Evolutionary conservation across 1,284 basidiomycete species (phyloP), one percentile per base, ranked within the genome.

Genomic region (Gomphus bonarii): DNA sequence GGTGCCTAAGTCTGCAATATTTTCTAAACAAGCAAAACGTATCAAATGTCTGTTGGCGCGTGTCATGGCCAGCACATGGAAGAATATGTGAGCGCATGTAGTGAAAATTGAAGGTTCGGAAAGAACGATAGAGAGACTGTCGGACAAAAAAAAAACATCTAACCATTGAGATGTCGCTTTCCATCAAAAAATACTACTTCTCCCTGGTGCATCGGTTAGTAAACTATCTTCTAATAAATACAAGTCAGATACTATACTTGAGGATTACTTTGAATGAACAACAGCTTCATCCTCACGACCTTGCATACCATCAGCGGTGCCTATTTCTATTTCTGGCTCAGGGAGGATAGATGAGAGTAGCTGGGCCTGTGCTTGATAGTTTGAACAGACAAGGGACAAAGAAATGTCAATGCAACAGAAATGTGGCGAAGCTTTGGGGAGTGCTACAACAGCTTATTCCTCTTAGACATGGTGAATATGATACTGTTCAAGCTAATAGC

Each of bases 141-240:
- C 8, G 54, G 60, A 20, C 11, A 51, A 40, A 42, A 50, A 18
- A n/a, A n/a, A n/a, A 35, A 20, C 40, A 18, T 55, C 76, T 56
- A 63, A 86, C 88, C 90, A 67, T 97, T 97, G 65, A 97, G 72
- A 44, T 95, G 75, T 42, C 94, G 76, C 64, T 91, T 89, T 66
- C 97, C 95, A 65, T 86, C 89, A 63, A 97, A 69, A 70, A 97
- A 97, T 0, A 95, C 94, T 1, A 97, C 91, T 63, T 95, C 89
- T 46, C 91, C 77, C 79, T 91, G 66, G 20, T 31, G 25, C 53
- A 52, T 49, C 48, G 3, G 7, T n/a, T 22, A n/a, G 30, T 30
- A 33, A 7, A 31, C 44, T 6, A 28, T 28, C 11, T 8, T 20
- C 20, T 10, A 49, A 20, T 20, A 31, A 18, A n/a, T 16, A 2